Evolutionary conservation across 306 rosid species (phyloP).

Genomic region (Trifolium subterraneum): DNA sequence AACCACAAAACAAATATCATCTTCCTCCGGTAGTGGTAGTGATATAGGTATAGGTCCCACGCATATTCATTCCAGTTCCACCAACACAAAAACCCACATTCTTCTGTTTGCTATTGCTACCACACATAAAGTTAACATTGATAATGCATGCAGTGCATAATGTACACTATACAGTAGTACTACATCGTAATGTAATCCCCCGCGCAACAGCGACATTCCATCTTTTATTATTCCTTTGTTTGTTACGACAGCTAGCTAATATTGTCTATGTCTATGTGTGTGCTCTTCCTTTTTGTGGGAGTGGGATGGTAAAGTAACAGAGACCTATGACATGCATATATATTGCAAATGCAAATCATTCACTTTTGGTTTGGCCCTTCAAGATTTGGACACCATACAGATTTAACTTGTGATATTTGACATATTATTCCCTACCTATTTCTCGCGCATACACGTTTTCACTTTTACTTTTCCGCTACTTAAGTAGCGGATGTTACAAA

Average conservation of each 20-base stretch:
- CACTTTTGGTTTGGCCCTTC: not conserved
- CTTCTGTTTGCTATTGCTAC: constrained; percentile 18
- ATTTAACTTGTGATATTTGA: not conserved
- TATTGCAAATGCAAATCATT: not conserved
- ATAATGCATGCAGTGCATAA: constrained; percentile 32
- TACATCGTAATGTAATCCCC: not conserved
- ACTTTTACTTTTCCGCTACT: too few relatives aligned
- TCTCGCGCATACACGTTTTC: too few relatives aligned
- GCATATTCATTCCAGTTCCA: not conserved
- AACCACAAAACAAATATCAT: constrained; percentile 18
- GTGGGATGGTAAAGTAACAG: constrained; percentile 30
- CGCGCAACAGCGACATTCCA: constrained; percentile 38
- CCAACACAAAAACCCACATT: constrained; percentile 11
- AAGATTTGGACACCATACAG: constrained; percentile 38
- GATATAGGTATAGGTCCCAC: constrained; percentile 40
- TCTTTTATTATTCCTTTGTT: constrained; percentile 21
- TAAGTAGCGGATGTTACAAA: too few relatives aligned
- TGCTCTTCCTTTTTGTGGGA: constrained; percentile 26
- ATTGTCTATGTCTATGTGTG: constrained; percentile 5
- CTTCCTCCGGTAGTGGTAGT: not conserved
- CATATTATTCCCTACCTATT: too few relatives aligned
- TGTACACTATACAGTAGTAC: not conserved
- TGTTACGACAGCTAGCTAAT: constrained; percentile 23
- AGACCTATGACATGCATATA: not conserved
- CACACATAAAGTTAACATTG: constrained; percentile 21